phyloP scores from a whole-genome alignment of 352 stramenopile genomes.

The Hyaloperonospora arabidopsidis region DNA sequence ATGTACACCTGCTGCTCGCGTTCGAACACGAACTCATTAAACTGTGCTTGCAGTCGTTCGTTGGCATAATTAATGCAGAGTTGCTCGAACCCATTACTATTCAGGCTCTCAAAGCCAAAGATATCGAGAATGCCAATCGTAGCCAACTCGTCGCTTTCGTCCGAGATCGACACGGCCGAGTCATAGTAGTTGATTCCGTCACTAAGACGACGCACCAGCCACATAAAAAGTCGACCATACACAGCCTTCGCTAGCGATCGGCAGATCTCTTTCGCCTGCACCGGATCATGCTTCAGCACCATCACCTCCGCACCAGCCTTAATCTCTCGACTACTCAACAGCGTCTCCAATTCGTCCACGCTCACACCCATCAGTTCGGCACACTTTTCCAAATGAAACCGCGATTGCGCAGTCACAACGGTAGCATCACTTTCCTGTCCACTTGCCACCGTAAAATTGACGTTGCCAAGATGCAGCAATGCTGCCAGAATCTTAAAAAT shows the following conservation, averaged over 20 bases:
- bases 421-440: conserved; percentile 46
- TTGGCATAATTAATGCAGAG: conserved; percentile 86
- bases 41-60: conserved; percentile 77
- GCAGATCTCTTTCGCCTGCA: conserved; percentile 82
- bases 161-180: conserved; percentile 31
- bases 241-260: conserved; percentile 94
- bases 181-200: conserved; percentile 75
- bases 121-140: conserved; percentile 86
- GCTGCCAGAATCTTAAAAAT: conserved; percentile 82
- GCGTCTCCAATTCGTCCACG: conserved; percentile 65
- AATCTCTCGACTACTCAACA: conserved; percentile 88
- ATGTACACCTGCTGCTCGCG: conserved; percentile 81
- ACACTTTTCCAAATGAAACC: conserved; percentile 67
- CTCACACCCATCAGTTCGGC: conserved; percentile 85
- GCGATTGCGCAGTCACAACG: conserved; percentile 30
- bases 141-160: conserved; percentile 43
- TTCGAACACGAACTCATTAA: conserved; percentile 86
- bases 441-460: conserved; percentile 63
- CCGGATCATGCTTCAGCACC: conserved; percentile 59
- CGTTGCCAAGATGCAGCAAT: conserved; percentile 93
- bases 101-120: conserved; percentile 84
- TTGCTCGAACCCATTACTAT: conserved; percentile 80
- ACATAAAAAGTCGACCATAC: conserved; percentile 94
- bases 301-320: conserved; percentile 88
- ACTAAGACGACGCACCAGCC: conserved; percentile 85